A percentile compares a stretch with the other conserved stretches of the same genome.
phyloP scores from a whole-genome alignment of 176 grass and related monocot genomes.

The Cymbopogon citratus region DNA sequence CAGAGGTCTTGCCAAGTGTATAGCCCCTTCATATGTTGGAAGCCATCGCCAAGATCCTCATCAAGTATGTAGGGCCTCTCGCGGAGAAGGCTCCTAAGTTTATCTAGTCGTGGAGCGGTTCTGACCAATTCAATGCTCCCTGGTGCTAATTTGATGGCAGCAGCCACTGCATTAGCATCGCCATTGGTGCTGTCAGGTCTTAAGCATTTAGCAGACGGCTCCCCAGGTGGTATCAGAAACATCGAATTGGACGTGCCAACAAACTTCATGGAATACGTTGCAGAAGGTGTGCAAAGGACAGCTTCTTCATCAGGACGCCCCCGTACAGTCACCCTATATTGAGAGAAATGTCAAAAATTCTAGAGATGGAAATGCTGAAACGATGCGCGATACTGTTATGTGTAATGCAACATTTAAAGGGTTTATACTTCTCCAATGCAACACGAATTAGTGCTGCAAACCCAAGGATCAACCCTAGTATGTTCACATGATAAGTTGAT shows the following conservation, averaged over 20 bases:
- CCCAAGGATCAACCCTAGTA: neutral
- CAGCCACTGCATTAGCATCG: constrained; percentile 23
- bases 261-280: constrained; percentile 94
- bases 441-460: neutral
- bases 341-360: neutral
- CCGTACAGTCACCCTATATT: constrained; percentile 47
- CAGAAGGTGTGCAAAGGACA: constrained; percentile 74
- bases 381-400: neutral
- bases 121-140: constrained; percentile 72
- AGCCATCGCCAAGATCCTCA: constrained; percentile 51
- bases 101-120: constrained; percentile 71
- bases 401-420: neutral
- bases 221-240: constrained; percentile 62
- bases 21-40: constrained; percentile 24
- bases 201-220: constrained; percentile 16
- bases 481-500: neutral
- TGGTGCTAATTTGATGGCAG: constrained; percentile 69
- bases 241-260: constrained; percentile 84
- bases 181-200: neutral
- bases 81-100: constrained; percentile 50
- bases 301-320: constrained; percentile 76
- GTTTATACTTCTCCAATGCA: neutral
- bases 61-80: constrained; percentile 73
- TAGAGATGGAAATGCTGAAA: neutral
- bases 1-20: constrained; percentile 74